Evolutionary conservation across 441 rosid species (phyloP).

Genomic region (Aleurites moluccanus): DNA sequence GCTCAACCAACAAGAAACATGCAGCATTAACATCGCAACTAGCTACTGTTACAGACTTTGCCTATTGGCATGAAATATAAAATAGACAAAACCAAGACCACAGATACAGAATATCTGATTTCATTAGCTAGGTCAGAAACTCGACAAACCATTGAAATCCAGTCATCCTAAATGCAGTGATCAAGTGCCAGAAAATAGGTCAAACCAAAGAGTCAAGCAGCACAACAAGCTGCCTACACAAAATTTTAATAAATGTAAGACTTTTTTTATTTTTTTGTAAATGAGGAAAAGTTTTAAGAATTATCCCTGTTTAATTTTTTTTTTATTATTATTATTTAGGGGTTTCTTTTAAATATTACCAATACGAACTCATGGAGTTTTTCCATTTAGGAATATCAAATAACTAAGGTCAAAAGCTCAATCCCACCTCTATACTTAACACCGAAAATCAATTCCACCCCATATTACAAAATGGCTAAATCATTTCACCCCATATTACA

Average conservation of each 20-base stretch:
- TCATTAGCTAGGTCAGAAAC: too few relatives aligned
- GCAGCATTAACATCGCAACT: constrained; percentile 19
- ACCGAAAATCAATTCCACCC: too few relatives aligned
- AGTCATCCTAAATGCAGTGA: neutral
- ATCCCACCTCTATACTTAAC: too few relatives aligned
- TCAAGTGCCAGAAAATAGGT: neutral
- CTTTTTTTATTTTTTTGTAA: neutral
- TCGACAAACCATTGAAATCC: neutral
- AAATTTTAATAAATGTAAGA: neutral
- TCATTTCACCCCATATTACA: too few relatives aligned
- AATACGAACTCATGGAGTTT: neutral
- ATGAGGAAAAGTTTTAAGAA: neutral
- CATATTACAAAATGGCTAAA: too few relatives aligned
- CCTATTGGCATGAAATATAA: neutral
- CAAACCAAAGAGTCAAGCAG: neutral
- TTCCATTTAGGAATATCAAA: neutral
- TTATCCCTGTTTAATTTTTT: neutral
- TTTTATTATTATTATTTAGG: neutral
- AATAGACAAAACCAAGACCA: neutral
- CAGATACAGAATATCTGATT: neutral
- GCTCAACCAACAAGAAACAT: constrained; percentile 19
- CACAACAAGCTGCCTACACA: neutral
- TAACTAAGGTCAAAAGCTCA: neutral
- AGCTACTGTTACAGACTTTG: too few relatives aligned
- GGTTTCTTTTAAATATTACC: neutral